Evolutionary conservation across 164 flowering plant genomes (phyloP).

Genomic region (Vitis rotundifolia): DNA sequence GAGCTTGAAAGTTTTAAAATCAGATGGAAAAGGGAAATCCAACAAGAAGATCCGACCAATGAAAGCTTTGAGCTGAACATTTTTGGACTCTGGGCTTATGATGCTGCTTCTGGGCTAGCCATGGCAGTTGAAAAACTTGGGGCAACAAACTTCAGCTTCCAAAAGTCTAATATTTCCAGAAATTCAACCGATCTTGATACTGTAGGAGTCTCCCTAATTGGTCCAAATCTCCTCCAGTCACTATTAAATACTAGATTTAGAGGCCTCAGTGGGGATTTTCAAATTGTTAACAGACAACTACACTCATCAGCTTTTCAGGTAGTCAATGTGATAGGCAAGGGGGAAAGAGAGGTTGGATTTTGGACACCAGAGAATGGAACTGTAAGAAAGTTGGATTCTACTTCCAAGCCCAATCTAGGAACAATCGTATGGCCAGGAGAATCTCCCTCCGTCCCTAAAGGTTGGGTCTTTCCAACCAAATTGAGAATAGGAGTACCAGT

Average conservation of each 20-base stretch:
- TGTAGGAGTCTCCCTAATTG: constrained; percentile 20
- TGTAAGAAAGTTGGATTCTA: neutral
- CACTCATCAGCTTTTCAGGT: constrained; percentile 26
- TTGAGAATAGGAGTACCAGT: constrained; percentile 40
- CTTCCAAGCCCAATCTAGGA: neutral
- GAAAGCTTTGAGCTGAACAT: too few relatives aligned
- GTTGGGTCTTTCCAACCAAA: constrained; percentile 31
- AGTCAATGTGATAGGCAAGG: constrained; percentile 34
- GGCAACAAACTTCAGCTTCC: too few relatives aligned
- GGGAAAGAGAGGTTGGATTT: constrained; percentile 28
- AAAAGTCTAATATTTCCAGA: too few relatives aligned
- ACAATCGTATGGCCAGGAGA: constrained; percentile 45
- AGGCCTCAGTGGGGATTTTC: constrained; percentile 32
- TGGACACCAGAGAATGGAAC: constrained; percentile 34
- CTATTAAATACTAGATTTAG: constrained; percentile 20
- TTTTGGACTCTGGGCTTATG: too few relatives aligned
- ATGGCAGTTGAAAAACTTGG: too few relatives aligned
- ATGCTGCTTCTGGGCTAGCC: too few relatives aligned
- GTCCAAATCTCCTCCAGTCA: constrained; percentile 21
- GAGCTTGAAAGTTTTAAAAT: too few relatives aligned
- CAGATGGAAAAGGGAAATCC: too few relatives aligned
- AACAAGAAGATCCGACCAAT: too few relatives aligned
- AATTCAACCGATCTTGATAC: constrained; percentile 21
- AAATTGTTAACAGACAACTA: constrained; percentile 25
- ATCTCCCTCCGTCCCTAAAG: constrained; percentile 20